Base-by-base conservation (phyloP, 495 filamentous ascomycete genomes). In the Podospora conica region DNA sequence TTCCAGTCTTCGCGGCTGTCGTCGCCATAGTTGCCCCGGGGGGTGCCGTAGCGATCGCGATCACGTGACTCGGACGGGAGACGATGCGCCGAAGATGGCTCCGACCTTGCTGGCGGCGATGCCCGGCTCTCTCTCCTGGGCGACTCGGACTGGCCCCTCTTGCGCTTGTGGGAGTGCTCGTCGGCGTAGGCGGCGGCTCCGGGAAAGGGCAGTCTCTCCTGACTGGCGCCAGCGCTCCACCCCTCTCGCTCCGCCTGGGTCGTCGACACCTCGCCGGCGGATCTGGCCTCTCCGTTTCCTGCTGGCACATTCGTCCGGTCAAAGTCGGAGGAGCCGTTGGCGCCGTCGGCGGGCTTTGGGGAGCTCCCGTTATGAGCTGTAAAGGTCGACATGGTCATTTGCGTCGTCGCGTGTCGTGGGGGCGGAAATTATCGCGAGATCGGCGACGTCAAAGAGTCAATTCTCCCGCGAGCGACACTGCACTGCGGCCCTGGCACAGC, bases 131-230 rank as follows among this genome's bases (percentile, higher is more conserved):
- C 75, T 68, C 74, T 71, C 70, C 74, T 66, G 27, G 71, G 74
- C 24, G 80, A 82, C 55, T 78, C 71, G 31, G 82, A 83, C 12
- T 73, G 69, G 55, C 82, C 83, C 54, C 84, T 77, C 71, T 85
- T 86, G 66, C 84, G 81, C 71, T 86, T 86, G 67, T 84, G 80
- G 21, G 78, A 74, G 5, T 65, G 64, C 60, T 84, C 82, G 18
- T 81, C 78, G 5, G 76, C 58, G 68, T 80, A 78, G 53, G 64
- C n/a, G 20, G 74, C 56, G 15, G 79, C n/a, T 18, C 60, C 66
- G 29, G 74, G 74, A 68, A 76, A 77, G 29, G 74, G 76, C 15
- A 73, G 64, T 58, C 77, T 74, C 20, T 82, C 79, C 64, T 76
- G 70, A 33, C 68, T 75, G 2, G 77, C 62, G 29, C 66, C 67